Evolutionary conservation across 106 monocot genomes (phyloP), one percentile per base, ranked within the genome.

Genomic region (Cymbidium sinense): DNA sequence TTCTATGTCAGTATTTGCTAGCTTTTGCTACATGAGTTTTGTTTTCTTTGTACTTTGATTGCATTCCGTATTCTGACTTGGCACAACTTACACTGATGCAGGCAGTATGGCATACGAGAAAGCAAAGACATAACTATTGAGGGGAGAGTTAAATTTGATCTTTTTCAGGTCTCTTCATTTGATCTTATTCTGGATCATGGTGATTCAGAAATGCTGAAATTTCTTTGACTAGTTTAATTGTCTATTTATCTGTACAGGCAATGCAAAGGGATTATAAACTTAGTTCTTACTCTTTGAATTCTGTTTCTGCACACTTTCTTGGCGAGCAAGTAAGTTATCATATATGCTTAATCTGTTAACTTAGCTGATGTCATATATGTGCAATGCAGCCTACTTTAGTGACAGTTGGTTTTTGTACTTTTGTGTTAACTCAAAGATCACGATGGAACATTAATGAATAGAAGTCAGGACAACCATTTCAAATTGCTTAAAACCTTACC

Each of bases 241-340:
- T 58, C 27, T 23, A 35, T 30, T 55, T 78, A 50, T 36, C 34
- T 73, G 20, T 69, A 51, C 83, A 99, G 99, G 99, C 83, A 75
- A 87, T 95, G 90, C 92, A 95, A 91, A 87, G 99, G 83, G 99
- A 99, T 91, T 95, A 99, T 83, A 99, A 99, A 77, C 92, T 99
- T 64, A 99, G 99, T 83, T 99, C 99, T 50, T 99, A 99, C 79
- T 99, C 99, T 61, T 82, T 99, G 55, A 99, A 99, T 87, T 95
- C 99, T 74, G 99, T 99, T 61, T 99, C 99, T 64, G 94, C 99
- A 70, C 99, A 99, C 81, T 99, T 99, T 80, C 92, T 99, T 35
- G 85, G 75, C 28, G 99, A 99, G 62, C 99, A 99, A 86, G 99
- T 95, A 76, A 89, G 79, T 77, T 79, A 27, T 43, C 20, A 12